Evolutionary conservation across 2,329 filamentous ascomycete species (phyloP).

Genomic region (Alternaria arborescens): DNA sequence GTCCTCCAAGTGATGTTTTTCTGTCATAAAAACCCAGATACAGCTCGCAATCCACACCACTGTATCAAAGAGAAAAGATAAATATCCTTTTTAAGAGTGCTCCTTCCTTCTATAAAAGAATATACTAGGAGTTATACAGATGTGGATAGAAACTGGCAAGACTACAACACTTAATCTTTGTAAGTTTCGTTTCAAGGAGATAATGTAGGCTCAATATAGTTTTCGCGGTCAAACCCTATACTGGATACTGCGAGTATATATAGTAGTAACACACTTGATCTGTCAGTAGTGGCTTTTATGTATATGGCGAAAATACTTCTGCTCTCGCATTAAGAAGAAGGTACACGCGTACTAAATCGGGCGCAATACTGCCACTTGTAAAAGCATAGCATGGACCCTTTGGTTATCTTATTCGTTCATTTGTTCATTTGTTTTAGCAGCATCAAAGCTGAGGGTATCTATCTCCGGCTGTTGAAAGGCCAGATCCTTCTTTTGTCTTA

Average conservation of each 20-base stretch:
- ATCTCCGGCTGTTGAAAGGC: slow-evolving; percentile 33
- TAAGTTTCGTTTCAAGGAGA: too few relatives aligned
- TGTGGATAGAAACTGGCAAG: too few relatives aligned
- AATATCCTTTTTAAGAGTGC: too few relatives aligned
- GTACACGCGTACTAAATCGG: too few relatives aligned
- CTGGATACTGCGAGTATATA: too few relatives aligned
- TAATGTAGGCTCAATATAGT: too few relatives aligned
- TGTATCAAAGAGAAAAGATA: too few relatives aligned
- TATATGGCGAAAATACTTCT: background rate
- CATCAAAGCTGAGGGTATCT: slow-evolving; percentile 27
- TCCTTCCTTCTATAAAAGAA: too few relatives aligned
- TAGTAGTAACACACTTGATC: background rate
- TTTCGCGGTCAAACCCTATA: too few relatives aligned
- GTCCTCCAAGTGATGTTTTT: background rate
- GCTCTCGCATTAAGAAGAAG: background rate
- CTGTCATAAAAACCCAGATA: background rate
- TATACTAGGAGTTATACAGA: too few relatives aligned
- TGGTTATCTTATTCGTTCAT: background rate
- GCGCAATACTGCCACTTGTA: background rate
- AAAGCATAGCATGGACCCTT: background rate
- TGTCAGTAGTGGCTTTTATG: background rate
- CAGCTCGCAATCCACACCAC: background rate
- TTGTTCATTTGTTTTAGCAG: slow-evolving; percentile 8
- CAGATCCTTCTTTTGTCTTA: slow-evolving; percentile 13
- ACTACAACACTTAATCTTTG: too few relatives aligned